Base-by-base conservation (phyloP, 2,329 filamentous ascomycete species). In the Emydomyces testavorans region DNA sequence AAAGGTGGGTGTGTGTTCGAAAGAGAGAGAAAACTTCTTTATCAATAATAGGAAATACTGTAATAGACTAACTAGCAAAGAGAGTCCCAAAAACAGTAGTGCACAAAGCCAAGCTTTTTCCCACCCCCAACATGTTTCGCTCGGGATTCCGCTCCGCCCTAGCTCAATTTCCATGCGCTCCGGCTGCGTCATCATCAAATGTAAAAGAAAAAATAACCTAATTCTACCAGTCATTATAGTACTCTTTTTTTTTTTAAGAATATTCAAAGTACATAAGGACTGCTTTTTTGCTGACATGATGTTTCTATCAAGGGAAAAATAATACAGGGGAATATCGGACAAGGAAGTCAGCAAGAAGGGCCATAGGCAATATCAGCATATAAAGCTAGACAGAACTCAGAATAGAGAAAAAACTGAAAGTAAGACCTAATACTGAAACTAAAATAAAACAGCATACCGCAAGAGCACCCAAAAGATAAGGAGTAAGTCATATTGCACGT, bases 401-500 rank as follows among this genome's bases (percentile, higher is more conserved):
- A 13, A 46, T 26, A 13, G 21, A 47, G 11, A 18, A 24, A 24
- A 28, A 32, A 26, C 10, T 21, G 1, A 10, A 44, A 21, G 18
- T 16, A 24, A 39, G 13, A 32, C 11, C 6, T 23, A 26, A 40
- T 15, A 18, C 23, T 31, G 11, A 37, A 39, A 23, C 31, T 45
- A 4, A 11, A 34, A 20, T 11, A 36, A 18, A 7, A 36, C 29
- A 15, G 23, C 26, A 37, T 45, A 18, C 24, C 37, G 24, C 26
- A 34, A 32, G 35, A 39, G 45, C 24, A 36, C 45, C 45, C 24
- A 42, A 29, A 48, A 28, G 7, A 42, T 16, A 36, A 42, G 20
- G 23, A 42, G 36, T 36, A 48, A 23, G 20, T 48, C 46, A 43
- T 48, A 48, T 43, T 47, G 45, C 45, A 40, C 35, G 36, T 32